Evolutionary conservation across 2,329 filamentous ascomycete genomes (phyloP), one percentile per base, ranked within the genome.

Genomic region (Fusarium longipes): DNA sequence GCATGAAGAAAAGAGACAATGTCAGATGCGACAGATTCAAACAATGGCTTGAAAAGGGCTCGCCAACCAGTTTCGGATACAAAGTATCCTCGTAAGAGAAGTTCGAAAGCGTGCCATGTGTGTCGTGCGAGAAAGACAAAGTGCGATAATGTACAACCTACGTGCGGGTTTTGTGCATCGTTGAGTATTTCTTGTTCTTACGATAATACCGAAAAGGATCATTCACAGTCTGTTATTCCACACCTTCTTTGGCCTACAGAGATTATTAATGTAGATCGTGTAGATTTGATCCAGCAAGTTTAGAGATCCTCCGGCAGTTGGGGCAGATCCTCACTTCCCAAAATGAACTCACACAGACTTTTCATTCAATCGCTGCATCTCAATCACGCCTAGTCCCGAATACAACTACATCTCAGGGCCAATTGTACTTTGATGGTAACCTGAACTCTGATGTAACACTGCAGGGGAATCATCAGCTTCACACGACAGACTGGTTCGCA

Each of bases 41-140:
- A 55, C 14, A n/a, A 35, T n/a, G 55, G 33, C 27, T 36, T 39
- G 9, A 72, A 72, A 40, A 59, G 69, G 10, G 24, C 69, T 38
- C 54, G 57, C 14, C 62, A 61, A 36, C 51, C 62, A 8, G 17
- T 57, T 8, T 68, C 70, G 7, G 72, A 73, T 48, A 27, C 59
- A 6, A 63, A 63, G 10, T 74, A 73, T 42, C 72, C 72, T 12
- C 64, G 78, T 14, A 79, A 77, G 57, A 70, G 77, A 20, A 77
- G 77, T 29, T 63, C 77, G 9, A 74, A 70, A 24, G 78, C 77
- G 6, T 80, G 78, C 30, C 73, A 77, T 54, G 74, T 77, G 3
- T 79, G 78, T 68, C 75, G 78, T 3, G 73, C 73, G 7, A 65
- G 77, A 11, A 77, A 78, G 61, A 79, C 77, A 22, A 79, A 79